Base-by-base conservation (phyloP, 1,284 basidiomycete species). In the Afroboletus lepidellus region DNA sequence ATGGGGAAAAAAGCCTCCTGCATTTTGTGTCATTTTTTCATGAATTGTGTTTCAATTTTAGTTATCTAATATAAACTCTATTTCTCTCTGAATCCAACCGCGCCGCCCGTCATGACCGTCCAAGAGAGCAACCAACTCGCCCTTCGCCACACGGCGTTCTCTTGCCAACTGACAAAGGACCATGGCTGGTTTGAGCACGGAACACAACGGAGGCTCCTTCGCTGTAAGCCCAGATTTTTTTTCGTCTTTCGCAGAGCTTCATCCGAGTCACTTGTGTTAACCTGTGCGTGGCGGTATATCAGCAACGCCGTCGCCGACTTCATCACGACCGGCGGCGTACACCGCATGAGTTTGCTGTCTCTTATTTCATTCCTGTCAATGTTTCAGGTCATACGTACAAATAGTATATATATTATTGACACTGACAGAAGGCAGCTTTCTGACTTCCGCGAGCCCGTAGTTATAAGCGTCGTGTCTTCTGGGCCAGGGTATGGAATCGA, bases 351-450 rank as follows among this genome's bases (percentile, higher is more conserved):
- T n/a, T 6, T 9, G 5, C 23, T 41, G 43, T 32, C 48, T 36
- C 42, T 48, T 41, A 15, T 53, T 47, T 54, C 60, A 27, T 42
- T 3, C 23, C 9, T 9, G 9, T 8, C 29, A 38, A 49, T 57
- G 42, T 57, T 57, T 48, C 51, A 41, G 43, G 18, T 41, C 38
- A 27, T 49, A 60, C 42, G 44, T 58, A 62, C 50, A 51, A 42
- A 41, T n/a, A 4, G 29, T 6, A 24, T 13, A 25, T 30, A 16
- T 34, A 33, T 37, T 39, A 34, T n/a, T n/a, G n/a, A n/a, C n/a
- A 36, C 41, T 43, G 27, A 12, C 18, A 56, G 41, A 44, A 37
- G 21, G n/a, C 18, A 18, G 38, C 18, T 21, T 51, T 32, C 50
- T 41, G 23, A 18, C 18, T 48, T 46, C 43, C 51, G 51, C 45